Percentiles rank a stretch among this genome's conserved stretches.
Conservation (phyloP, 2,329 filamentous ascomycete species). For the Fusarium sp. region DNA sequence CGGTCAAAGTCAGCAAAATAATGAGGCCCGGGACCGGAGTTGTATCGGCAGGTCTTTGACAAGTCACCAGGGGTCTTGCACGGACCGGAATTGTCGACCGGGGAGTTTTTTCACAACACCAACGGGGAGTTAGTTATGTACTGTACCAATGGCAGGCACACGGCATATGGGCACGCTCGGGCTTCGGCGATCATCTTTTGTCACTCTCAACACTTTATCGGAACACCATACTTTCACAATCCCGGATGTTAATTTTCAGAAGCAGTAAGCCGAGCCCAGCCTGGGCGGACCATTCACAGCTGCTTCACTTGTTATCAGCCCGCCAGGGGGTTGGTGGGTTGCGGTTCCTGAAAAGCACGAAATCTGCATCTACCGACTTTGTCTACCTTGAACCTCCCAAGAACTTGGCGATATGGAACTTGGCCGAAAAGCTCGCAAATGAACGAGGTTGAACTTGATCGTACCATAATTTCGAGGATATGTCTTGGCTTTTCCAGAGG, state of each 20-base stretch:
- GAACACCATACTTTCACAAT: too few species aligned
- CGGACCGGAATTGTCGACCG: constrained; percentile 3
- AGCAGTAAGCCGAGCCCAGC: too few species aligned
- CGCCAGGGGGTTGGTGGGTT: too few species aligned
- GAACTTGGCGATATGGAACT: constrained; percentile 30
- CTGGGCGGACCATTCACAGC: too few species aligned
- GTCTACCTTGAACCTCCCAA: background rate
- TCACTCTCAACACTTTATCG: too few species aligned
- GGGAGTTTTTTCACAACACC: constrained; percentile 10
- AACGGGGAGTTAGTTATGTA: background rate
- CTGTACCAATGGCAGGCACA: background rate
- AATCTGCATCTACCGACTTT: background rate
- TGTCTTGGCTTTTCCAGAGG: constrained; percentile 19
- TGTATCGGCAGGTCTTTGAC: constrained; percentile 8
- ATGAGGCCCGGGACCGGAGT: constrained; percentile 19
- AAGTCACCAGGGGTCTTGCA: constrained; percentile 5
- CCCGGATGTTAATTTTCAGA: too few species aligned
- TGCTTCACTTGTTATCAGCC: too few species aligned
- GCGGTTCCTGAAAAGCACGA: background rate
- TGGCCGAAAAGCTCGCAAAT: constrained; percentile 31
- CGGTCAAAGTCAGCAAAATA: constrained; percentile 17
- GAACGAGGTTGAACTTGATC: constrained; percentile 1
- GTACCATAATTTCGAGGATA: constrained; percentile 22
- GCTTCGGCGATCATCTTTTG: constrained; percentile 23
- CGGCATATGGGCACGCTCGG: constrained; percentile 20